A percentile compares a stretch with the other conserved stretches of the same genome.
phyloP scores from a whole-genome alignment of 1,284 basidiomycete species.

The Rhodotorula sp. region DNA sequence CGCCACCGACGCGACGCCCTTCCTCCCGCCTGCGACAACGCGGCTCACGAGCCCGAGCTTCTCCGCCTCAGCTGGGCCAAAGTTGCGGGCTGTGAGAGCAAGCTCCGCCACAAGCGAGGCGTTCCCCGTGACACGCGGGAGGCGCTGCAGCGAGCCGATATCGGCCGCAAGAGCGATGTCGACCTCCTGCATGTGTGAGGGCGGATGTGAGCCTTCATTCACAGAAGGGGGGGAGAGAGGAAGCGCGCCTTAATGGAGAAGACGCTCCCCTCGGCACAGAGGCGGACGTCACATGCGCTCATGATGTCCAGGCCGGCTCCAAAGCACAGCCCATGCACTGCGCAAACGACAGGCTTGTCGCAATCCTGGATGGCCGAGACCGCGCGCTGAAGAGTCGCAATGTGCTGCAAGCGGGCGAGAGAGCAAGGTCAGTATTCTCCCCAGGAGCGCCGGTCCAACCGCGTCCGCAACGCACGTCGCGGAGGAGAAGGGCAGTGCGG shows the following conservation, averaged over 20 bases:
- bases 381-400: conserved; percentile 66
- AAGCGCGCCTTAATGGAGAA: conserved; percentile 76
- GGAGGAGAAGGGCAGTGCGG: conserved; percentile 28
- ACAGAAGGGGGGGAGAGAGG: neutral
- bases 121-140: conserved; percentile 80
- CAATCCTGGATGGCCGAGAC: conserved; percentile 71
- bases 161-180: conserved; percentile 88
- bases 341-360: conserved; percentile 79
- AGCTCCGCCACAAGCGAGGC: conserved; percentile 76
- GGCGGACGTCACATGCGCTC: conserved; percentile 77
- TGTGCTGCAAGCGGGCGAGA: conserved; percentile 27
- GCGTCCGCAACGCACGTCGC: conserved; percentile 46
- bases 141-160: conserved; percentile 75
- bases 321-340: conserved; percentile 72
- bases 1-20: conserved; percentile 59
- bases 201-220: neutral
- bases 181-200: conserved; percentile 67
- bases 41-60: conserved; percentile 75
- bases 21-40: conserved; percentile 66
- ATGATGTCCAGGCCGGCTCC: conserved; percentile 73
- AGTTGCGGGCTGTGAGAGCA: conserved; percentile 72
- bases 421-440: neutral
- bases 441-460: neutral
- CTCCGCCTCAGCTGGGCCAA: conserved; percentile 69
- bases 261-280: conserved; percentile 60